Percentiles rank a stretch among this genome's conserved stretches.
Evolutionary conservation across 495 filamentous ascomycete genomes (phyloP).

Genomic region (Symbiotaphrina buchneri): DNA sequence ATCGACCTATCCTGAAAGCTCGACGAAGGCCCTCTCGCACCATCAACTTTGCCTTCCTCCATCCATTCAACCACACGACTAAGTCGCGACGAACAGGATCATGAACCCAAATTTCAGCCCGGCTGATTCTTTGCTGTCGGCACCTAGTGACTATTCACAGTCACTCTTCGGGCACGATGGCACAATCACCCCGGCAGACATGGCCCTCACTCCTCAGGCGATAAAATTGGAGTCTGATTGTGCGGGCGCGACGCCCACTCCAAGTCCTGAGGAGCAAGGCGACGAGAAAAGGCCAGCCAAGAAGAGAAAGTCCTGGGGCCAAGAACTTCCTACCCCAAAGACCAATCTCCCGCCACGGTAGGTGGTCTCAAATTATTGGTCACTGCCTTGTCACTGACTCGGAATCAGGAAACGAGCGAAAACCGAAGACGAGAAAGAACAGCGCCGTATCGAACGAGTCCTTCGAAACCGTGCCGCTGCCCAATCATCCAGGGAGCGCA

Average conservation of each 20-base stretch:
- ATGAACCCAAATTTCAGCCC: slow-evolving; percentile 2
- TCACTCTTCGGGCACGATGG: slow-evolving; percentile 1
- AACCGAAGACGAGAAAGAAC: slow-evolving; percentile 97
- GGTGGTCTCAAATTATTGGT: slow-evolving; percentile 9
- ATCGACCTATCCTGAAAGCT: too few species aligned
- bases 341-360: slow-evolving; percentile 92
- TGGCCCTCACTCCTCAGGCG: slow-evolving; percentile 1
- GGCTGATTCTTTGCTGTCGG: slow-evolving; percentile 2
- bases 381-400: slow-evolving; percentile 3
- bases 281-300: slow-evolving; percentile 60
- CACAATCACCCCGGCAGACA: neutral
- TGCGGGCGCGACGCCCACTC: neutral
- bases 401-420: slow-evolving; percentile 72
- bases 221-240: neutral
- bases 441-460: slow-evolving; percentile 90
- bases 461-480: slow-evolving; percentile 88
- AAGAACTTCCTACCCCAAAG: slow-evolving; percentile 89
- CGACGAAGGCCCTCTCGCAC: too few species aligned
- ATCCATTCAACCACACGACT: too few species aligned
- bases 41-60: too few species aligned
- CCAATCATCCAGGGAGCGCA: slow-evolving; percentile 88
- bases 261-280: neutral
- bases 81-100: too few species aligned
- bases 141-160: neutral
- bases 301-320: slow-evolving; percentile 98